Base-by-base conservation (phyloP, 73 alveolate species). In the Paramecium sonneborni region DNA sequence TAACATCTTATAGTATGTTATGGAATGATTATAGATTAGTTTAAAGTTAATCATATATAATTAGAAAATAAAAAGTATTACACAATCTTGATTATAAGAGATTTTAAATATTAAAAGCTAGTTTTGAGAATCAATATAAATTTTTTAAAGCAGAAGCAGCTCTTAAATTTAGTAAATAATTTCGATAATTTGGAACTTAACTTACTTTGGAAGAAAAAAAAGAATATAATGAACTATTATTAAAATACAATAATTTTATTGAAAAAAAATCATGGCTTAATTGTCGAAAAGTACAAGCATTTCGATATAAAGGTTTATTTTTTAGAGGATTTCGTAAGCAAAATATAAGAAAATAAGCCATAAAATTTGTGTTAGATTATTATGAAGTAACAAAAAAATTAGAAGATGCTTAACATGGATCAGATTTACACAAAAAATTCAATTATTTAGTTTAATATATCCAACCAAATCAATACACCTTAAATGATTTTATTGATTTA, bases 231-330 rank as follows among this genome's bases (percentile, higher is more conserved):
- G 69, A 23, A 46, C 46, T 46, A 3, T 12, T 79, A 20, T 0
- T 11, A 39, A 79, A 79, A 79, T 41, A 43, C n/a, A 32, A 79
- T 46, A 79, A 79, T 12, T 79, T 20, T 43, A 79, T 43, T 12
- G 74, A 79, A 26, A 79, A 79, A 79, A 32, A 79, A 14, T 38
- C 90, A 15, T 79, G 90, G 90, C 46, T 79, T 1, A 24, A 79
- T 20, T 43, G 55, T 38, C n/a, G 90, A 44, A 79, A 79, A 39
- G 90, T 79, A 18, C 3, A n/a, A 0, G 30, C 41, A 14, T 44
- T 79, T 14, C n/a, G 55, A 43, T 39, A 37, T 10, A 79, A 79
- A 24, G 90, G 90, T 12, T 38, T 79, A 4, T 79, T 32, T 32
- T 79, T 79, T 44, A 26, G 72, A 1, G 74, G 90, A 79, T 79